Evolutionary conservation across 176 grass and related monocot species (phyloP), one percentile per base, ranked within the genome.

Genomic region (Otatea glauca): DNA sequence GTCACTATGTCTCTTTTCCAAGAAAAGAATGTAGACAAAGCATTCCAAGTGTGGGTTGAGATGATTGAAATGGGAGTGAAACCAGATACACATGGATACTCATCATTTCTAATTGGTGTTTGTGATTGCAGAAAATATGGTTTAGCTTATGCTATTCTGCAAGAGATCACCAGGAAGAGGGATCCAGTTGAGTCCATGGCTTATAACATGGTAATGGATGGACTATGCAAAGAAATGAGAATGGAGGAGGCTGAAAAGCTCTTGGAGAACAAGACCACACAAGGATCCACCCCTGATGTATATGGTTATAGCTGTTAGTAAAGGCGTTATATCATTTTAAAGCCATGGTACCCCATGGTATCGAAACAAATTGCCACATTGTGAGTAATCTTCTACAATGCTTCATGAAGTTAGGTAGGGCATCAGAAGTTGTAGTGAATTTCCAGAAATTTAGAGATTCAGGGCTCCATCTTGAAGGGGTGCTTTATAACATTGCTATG

Each of bases 161-260:
- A 92, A 91, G 64, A 86, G 53, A 84, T 90, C 18, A 38, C 48
- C 15, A 81, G 67, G 73, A 56, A 86, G 32, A 85, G 75, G 14
- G 21, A 94, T 39, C 21, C 60, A 48, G 72, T 92, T 70, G 80
- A 85, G 39, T 56, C 64, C 56, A 65, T 92, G 29, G 78, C 87
- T 70, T 94, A 92, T 91, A 91, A 97, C 83, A 89, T 83, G 78
- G 74, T 97, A 65, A 91, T 97, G 68, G 64, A 70, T 89, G 84
- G 88, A 41, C 84, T 97, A 43, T 97, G 86, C 92, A 89, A 94
- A 78, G 86, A 91, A 70, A 89, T 81, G 68, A 92, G 63, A 90
- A 23, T 92, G 70, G 74, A 86, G 16, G 84, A 91, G 78, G 95
- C 75, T 76, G 92, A 93, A 89, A 79, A 92, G 20, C 86, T 97